Base-by-base conservation (phyloP, 306 rosid species). In the Vigna angularis region DNA sequence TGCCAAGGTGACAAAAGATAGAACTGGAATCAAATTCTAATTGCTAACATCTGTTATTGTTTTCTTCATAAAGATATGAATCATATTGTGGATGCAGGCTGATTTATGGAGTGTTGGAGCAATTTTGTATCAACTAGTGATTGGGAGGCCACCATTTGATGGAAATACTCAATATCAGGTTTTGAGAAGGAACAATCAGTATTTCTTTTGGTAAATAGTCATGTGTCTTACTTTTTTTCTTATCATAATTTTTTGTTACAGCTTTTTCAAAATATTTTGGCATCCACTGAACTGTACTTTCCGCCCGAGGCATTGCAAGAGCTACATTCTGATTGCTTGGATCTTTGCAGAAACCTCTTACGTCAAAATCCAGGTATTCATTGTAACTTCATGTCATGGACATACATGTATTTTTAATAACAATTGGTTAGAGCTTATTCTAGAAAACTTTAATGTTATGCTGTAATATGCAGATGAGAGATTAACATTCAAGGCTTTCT, bases 21-120 rank as follows among this genome's bases (percentile, higher is more conserved):
- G 61, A 75, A 71, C n/a, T 73, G 47, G 52, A 32, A 70, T 72
- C 65, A 48, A 20, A 14, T 30, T 75, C 47, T 18, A 47, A 49
- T 76, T 73, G n/a, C 68, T 5, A 44, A 70, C 34, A 70, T 28
- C 30, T 66, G 10, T 75, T 68, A 28, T 16, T n/a, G 59, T 68
- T 73, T 83, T 17, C 51, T 48, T 5, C 72, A 42, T 47, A 62
- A 71, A 55, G 51, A 40, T 48, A 26, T 47, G 55, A 20, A 65
- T 64, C 8, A 16, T 73, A 11, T 79, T 73, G n/a, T 83, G 38
- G 63, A 45, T 86, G 83, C 90, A 96, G 99, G 99, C 98, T 72
- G 99, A 96, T 87, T 88, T 96, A 70, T 93, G 99, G 99, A 96
- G 99, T 71, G 99, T 96, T 61, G 99, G 99, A 63, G 94, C 99